Evolutionary conservation across 176 grass and related monocot genomes (phyloP).

Genomic region (barley (Hordeum vulgare)): DNA sequence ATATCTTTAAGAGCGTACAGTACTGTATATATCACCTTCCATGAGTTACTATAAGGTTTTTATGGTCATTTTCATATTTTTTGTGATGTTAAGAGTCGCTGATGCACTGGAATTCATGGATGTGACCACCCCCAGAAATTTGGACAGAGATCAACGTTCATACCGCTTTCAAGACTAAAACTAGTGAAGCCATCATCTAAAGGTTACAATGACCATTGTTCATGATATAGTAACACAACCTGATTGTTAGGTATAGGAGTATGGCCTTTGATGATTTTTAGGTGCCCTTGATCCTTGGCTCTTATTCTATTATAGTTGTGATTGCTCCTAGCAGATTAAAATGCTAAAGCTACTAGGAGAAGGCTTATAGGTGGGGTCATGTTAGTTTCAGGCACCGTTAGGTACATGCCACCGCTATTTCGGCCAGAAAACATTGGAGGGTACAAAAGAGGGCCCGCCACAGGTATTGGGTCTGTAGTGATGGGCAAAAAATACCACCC

Average conservation of each 20-base stretch:
- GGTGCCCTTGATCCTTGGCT: neutral
- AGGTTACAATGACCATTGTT: neutral
- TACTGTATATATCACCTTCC: neutral
- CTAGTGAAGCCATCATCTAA: neutral
- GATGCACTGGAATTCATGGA: neutral
- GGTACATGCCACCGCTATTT: too few relatives aligned
- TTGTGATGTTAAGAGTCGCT: too few relatives aligned
- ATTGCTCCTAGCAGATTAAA: too few relatives aligned
- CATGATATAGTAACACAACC: neutral
- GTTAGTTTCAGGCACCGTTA: too few relatives aligned
- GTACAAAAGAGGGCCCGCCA: too few relatives aligned
- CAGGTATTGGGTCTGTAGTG: too few relatives aligned
- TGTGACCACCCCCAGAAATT: neutral
- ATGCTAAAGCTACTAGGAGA: neutral
- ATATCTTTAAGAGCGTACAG: neutral
- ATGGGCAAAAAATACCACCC: too few relatives aligned
- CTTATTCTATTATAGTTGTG: too few relatives aligned
- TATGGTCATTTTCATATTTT: too few relatives aligned
- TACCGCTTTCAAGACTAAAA: neutral
- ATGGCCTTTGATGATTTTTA: neutral
- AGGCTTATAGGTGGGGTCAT: too few relatives aligned
- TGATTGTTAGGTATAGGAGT: neutral
- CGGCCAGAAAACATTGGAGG: too few relatives aligned
- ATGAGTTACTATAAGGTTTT: too few relatives aligned
- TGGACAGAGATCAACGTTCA: neutral